Evolutionary conservation across 1,284 basidiomycete genomes (phyloP).

Genomic region (Bjerkandera adusta): DNA sequence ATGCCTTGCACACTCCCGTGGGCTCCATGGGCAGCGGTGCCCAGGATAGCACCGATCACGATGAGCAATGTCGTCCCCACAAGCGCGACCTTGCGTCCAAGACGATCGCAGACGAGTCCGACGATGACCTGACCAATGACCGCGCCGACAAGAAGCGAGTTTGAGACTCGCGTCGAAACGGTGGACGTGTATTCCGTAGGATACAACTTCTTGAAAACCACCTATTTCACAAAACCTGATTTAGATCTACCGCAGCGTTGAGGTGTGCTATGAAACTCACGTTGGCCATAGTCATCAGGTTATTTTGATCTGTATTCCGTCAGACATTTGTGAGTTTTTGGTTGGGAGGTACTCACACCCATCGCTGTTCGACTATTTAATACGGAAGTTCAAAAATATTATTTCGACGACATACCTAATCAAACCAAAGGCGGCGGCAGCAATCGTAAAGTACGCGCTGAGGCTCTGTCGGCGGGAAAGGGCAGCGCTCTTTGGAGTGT

Average conservation of each 20-base stretch:
- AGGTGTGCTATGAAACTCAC: slow-evolving; percentile 29
- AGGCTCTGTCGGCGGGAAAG: slow-evolving; percentile 37
- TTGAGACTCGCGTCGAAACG: slow-evolving; percentile 71
- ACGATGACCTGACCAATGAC: slow-evolving; percentile 68
- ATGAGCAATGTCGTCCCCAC: slow-evolving; percentile 71
- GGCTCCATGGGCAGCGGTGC: slow-evolving; percentile 68
- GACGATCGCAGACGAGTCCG: slow-evolving; percentile 67
- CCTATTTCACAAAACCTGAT: slow-evolving; percentile 33
- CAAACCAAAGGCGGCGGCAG: slow-evolving; percentile 62
- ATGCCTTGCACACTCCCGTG: slow-evolving; percentile 57
- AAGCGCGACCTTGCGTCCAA: slow-evolving; percentile 73
- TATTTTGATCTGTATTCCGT: slow-evolving; percentile 57
- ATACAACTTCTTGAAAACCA: slow-evolving; percentile 62
- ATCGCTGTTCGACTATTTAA: slow-evolving; percentile 35
- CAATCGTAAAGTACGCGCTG: slow-evolving; percentile 60
- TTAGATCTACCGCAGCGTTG: slow-evolving; percentile 7
- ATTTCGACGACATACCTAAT: slow-evolving; percentile 37
- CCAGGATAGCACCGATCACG: slow-evolving; percentile 68
- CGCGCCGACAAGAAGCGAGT: slow-evolving; percentile 68
- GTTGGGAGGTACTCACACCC: slow-evolving; percentile 46
- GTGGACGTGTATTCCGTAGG: slow-evolving; percentile 54
- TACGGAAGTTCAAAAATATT: not conserved
- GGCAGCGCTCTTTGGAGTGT: not conserved
- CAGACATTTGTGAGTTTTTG: not conserved
- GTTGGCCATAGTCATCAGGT: slow-evolving; percentile 65